Evolutionary conservation across 2,329 filamentous ascomycete genomes (phyloP).

Genomic region (Albifimbria verrucaria): DNA sequence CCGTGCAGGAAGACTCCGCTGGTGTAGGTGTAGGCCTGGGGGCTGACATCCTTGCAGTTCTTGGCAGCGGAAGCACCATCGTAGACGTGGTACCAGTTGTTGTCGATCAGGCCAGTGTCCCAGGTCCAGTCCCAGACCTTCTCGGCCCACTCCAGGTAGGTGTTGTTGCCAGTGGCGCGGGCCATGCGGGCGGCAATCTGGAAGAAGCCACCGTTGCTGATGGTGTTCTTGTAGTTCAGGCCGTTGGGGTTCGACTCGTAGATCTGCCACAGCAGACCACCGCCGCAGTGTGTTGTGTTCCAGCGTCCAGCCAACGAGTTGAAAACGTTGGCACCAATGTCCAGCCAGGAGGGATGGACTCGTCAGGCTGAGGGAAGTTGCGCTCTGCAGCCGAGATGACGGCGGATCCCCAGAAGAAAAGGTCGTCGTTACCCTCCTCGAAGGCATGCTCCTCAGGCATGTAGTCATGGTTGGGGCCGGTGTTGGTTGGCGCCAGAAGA

Average conservation of each 20-base stretch:
- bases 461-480: conserved; percentile 55
- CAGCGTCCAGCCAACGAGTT: conserved; percentile 67
- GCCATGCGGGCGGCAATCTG: conserved; percentile 74
- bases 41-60: conserved; percentile 52
- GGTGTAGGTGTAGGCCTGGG: conserved; percentile 62
- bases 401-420: conserved; percentile 70
- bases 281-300: conserved; percentile 64
- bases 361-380: conserved; percentile 61
- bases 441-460: conserved; percentile 53
- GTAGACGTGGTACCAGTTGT: conserved; percentile 48
- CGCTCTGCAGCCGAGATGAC: conserved; percentile 67
- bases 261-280: conserved; percentile 81
- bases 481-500: conserved; percentile 52
- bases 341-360: conserved; percentile 59
- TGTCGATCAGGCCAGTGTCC: conserved; percentile 54
- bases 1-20: conserved; percentile 65
- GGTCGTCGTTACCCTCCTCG: conserved; percentile 72
- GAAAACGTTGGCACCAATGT: conserved; percentile 69
- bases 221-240: conserved; percentile 78
- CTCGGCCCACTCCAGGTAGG: conserved; percentile 64
- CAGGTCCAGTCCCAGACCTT: conserved; percentile 65
- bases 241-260: conserved; percentile 69
- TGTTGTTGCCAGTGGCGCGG: conserved; percentile 63
- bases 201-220: conserved; percentile 81
- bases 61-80: conserved; percentile 57